These are phyloP conservation scores for Linum lewisii DNA, from an alignment of 345 rosid genomes.

Conservation along the genomic window DNA sequence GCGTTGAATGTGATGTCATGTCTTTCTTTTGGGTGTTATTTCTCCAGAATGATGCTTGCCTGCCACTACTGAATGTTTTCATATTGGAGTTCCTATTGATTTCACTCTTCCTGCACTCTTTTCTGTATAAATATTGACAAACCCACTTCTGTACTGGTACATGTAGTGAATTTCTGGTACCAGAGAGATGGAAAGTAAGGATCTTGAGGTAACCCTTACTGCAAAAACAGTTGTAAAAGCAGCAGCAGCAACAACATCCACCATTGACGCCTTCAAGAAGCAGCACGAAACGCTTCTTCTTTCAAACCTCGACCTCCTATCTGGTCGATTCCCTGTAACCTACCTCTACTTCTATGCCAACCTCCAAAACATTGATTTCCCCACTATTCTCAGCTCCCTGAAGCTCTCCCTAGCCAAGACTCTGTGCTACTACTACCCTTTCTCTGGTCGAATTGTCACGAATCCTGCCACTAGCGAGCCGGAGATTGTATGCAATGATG, in stretches of 20 bases:
- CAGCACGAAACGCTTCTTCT: slow-evolving; percentile 28
- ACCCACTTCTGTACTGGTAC: no score
- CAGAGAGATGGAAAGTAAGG: slow-evolving; percentile 15
- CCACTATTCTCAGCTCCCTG: slow-evolving; percentile 30
- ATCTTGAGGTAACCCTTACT: slow-evolving; percentile 31
- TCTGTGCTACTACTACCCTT: slow-evolving; percentile 53
- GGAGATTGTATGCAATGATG: slow-evolving; percentile 53
- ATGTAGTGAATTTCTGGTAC: neutral
- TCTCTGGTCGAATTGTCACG: slow-evolving; percentile 54
- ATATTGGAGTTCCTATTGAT: neutral
- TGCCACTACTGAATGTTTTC: slow-evolving; percentile 4
- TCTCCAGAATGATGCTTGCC: slow-evolving; percentile 16
- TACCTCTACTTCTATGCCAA: slow-evolving; percentile 63
- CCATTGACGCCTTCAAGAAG: slow-evolving; percentile 13
- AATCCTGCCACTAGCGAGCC: slow-evolving; percentile 42
- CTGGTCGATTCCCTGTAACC: slow-evolving; percentile 75
- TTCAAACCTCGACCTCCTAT: slow-evolving; percentile 83
- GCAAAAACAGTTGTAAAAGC: slow-evolving; percentile 42
- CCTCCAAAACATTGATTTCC: slow-evolving; percentile 16
- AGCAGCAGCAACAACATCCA: neutral
- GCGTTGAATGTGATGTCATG: neutral
- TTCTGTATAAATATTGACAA: no score
- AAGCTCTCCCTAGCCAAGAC: slow-evolving; percentile 44
- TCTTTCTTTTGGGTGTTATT: neutral
- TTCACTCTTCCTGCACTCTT: neutral